Evolutionary conservation across 2,329 filamentous ascomycete genomes (phyloP), one percentile per base, ranked within the genome.

Genomic region (Mycosphaerella arachidis): DNA sequence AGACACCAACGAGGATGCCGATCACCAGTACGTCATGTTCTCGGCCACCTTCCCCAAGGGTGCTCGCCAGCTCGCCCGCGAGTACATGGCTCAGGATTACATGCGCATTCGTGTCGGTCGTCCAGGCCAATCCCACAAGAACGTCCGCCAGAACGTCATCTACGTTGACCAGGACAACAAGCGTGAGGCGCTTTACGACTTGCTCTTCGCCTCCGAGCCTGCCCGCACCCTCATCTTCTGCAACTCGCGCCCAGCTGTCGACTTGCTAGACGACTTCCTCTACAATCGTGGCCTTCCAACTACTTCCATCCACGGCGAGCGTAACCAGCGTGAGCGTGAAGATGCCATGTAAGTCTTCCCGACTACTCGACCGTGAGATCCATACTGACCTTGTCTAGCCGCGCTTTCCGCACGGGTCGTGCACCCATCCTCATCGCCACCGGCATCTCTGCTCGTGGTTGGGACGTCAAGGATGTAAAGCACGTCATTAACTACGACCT

Each of bases 401-500:
- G 92, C 67, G 83, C 88, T 1, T 97, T 97, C 82, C 87, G 90
- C 20, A 79, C 78, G 20, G 93, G 90, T 1, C 83, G 82, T 33
- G 81, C 83, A 9, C 92, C 93, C 0, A 89, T 99, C 57, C 75
- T 99, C 59, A 84, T 97, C 61, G 86, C 93, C 10, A 97, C 93
- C 24, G 91, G 90, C 52, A 84, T 99, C 55, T 87, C 89, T 55
- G 90, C 91, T 70, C 91, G 94, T 68, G 94, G 94, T 6, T 86
- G 97, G 35, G 92, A 97, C 67, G 88, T 97, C 37, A 85, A 85
- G 59, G 91, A 94, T 65, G 88, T 97, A 6, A 86, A 87, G 79
- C 91, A 96, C 65, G 89, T 99, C 61, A 88, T 99, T 81, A 97
- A 99, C 77, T 97, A 87, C 68, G 92, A 97, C 62, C 79, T 97